These are phyloP conservation scores for Patellifolia procumbens DNA, from an alignment of 179 eudicot genomes.

Conservation along the genomic window DNA sequence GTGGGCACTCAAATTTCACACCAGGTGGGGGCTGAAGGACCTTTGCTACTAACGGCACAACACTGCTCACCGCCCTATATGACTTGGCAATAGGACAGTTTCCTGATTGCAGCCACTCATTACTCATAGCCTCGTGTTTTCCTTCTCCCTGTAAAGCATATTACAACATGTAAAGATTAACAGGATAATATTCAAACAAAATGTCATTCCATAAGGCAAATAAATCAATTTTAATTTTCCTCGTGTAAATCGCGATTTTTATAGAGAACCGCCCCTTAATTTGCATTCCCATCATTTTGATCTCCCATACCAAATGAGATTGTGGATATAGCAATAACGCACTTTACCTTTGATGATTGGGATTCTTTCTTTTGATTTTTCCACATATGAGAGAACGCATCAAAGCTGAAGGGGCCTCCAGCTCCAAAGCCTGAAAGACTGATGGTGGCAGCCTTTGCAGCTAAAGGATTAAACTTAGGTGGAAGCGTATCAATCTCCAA, in stretches of 20 bases:
- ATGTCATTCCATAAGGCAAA: not conserved
- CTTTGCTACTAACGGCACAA: conserved; percentile 86
- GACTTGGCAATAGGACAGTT: conserved; percentile 96
- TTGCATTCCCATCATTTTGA: not conserved
- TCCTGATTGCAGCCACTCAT: conserved; percentile 83
- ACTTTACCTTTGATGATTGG: conserved; percentile 56
- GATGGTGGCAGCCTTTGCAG: conserved; percentile 90
- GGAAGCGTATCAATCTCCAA: conserved; percentile 44
- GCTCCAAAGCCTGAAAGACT: conserved; percentile 75
- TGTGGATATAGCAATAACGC: not conserved
- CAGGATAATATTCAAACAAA: not conserved
- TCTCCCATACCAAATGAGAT: not conserved
- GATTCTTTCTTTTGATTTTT: conserved; percentile 54
- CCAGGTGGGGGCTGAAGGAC: conserved; percentile 85
- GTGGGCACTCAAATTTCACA: conserved; percentile 67
- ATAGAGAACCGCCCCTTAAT: not conserved
- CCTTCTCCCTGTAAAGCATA: conserved; percentile 53
- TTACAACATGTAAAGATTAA: conserved; percentile 12
- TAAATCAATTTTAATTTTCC: not conserved
- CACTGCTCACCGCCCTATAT: conserved; percentile 74
- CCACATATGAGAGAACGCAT: conserved; percentile 63
- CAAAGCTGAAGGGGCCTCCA: conserved; percentile 80
- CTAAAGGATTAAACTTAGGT: conserved; percentile 76
- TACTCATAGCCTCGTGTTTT: conserved; percentile 80
- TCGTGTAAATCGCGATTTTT: no score